Evolutionary conservation across 2,329 filamentous ascomycete species (phyloP), one percentile per base, ranked within the genome.

Genomic region (Ascochyta viciae-villosae): DNA sequence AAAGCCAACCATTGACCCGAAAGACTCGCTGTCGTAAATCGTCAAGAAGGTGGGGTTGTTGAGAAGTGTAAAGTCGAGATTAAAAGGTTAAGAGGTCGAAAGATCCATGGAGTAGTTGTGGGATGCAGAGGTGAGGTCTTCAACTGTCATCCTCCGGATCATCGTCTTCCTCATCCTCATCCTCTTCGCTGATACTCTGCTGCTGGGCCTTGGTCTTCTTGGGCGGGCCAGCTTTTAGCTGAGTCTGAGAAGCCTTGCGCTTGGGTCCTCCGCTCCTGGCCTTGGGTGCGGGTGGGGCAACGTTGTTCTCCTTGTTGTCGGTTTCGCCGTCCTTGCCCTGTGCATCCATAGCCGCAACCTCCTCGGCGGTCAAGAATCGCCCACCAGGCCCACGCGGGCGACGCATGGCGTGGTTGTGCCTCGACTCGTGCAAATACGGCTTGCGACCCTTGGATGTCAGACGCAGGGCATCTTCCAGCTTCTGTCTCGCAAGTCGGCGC

Each of bases 381-480:
- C 95, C 95, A 49, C 95, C 95, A 0, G 95, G 95, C 15, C 95
- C 95, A 73, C 95, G 87, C 26, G 95, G 95, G 68, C 95, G 84
- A 54, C 95, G 88, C 95, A 99, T 99, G 9, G 95, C 95, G 76
- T 99, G 95, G 72, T 98, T 98, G 76, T 99, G 95, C 71, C 95
- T 86, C 24, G 94, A 98, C 74, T 99, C 95, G 78, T 99, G 95
- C 29, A 99, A 83, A 71, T 99, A 99, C 3, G 95, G 95, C 78
- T 97, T 98, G 33, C 95, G 87, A 24, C 94, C 94, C 78, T 99
- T 99, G 9, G 90, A 96, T 0, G 95, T 98, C 54, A 98, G 80
- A 38, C 95, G 87, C 39, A 99, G 79, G 50, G 93, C 91, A 75
- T 99, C 95, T 75, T 99, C 95, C 15, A 99, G 82, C 74, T 91